Base-by-base conservation (phyloP, 2,329 filamentous ascomycete species). In the Dactylellina parvicollis region DNA sequence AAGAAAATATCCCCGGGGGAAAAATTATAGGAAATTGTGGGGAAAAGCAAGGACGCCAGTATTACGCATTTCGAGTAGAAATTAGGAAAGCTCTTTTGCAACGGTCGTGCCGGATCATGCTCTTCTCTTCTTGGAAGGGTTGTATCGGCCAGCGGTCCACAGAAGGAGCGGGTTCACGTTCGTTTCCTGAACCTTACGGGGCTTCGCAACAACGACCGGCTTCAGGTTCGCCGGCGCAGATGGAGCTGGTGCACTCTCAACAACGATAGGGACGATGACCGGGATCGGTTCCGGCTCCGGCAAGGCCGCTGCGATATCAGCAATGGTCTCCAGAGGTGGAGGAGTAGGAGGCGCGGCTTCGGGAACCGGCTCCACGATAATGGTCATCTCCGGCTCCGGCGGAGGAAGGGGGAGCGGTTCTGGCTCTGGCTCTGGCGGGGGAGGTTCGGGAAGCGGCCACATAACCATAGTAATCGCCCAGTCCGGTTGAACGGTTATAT, bases 401-500 rank as follows among this genome's bases (percentile, higher is more conserved):
- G 76, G 47, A 20, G 76, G 76, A 10, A 75, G 75, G 4, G 74
- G 74, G 7, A 66, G 44, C 20, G 76, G 70, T 42, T 61, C 61
- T 26, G 61, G 61, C 26, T 72, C 67, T 30, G 67, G 67, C 16
- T 52, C 59, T 52, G 66, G 76, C 75, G 66, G 66, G 30, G 70
- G 64, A 5, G 79, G 78, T 61, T 87, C 85, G 10, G 85, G 85
- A 76, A 87, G 84, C 8, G 86, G 86, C 86, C 86, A 88, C 84
- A 88, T 86, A 77, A 86, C 86, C 88, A 90, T 89, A 1, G 86
- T 88, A 74, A 90, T 85, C 44, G 85, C 82, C 88, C 88, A 90
- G 79, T 93, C 91, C 1, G 91, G 91, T 80, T 94, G 86, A 56
- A 95, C 84, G 46, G 92, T 89, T 77, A 88, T 90, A 76, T 93